Conservation (phyloP, 2,329 filamentous ascomycete genomes). For the Fusarium haematococcum region DNA sequence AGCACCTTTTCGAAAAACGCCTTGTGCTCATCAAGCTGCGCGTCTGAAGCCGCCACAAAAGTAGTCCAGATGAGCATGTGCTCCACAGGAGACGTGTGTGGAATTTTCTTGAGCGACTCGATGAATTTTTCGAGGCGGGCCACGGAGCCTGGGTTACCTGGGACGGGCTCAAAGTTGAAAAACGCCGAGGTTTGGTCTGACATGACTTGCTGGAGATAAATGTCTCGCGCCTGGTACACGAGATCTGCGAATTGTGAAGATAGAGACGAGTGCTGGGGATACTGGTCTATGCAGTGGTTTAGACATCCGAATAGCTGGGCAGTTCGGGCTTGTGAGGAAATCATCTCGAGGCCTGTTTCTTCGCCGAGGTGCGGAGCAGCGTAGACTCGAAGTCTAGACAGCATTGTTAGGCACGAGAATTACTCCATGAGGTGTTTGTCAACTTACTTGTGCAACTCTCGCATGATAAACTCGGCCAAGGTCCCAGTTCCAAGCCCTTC, state of each 20-base stretch:
- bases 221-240: slow-evolving; percentile 84
- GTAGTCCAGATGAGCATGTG: slow-evolving; percentile 46
- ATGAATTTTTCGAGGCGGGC: slow-evolving; percentile 42
- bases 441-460: slow-evolving; percentile 45
- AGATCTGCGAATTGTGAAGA: slow-evolving; percentile 83
- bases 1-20: slow-evolving; percentile 37
- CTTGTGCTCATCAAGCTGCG: slow-evolving; percentile 42
- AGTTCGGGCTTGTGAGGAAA: slow-evolving; percentile 36
- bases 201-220: slow-evolving; percentile 80
- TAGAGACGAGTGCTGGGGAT: slow-evolving; percentile 80
- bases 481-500: slow-evolving; percentile 30
- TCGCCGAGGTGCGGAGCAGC: slow-evolving; percentile 40
- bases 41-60: slow-evolving; percentile 43
- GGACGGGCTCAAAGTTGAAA: slow-evolving; percentile 8
- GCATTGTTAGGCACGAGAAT: fast-evolving
- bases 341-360: slow-evolving; percentile 38
- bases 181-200: slow-evolving; percentile 30
- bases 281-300: slow-evolving; percentile 64
- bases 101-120: slow-evolving; percentile 35
- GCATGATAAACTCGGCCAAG: slow-evolving; percentile 35
- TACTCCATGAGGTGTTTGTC: fast-evolving
- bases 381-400: slow-evolving; percentile 38
- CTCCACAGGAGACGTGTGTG: slow-evolving; percentile 28
- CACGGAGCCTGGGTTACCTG: slow-evolving; percentile 16
- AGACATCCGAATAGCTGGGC: slow-evolving; percentile 40